Base-by-base conservation (phyloP, 805 yeast genomes). In the Candida pini region DNA sequence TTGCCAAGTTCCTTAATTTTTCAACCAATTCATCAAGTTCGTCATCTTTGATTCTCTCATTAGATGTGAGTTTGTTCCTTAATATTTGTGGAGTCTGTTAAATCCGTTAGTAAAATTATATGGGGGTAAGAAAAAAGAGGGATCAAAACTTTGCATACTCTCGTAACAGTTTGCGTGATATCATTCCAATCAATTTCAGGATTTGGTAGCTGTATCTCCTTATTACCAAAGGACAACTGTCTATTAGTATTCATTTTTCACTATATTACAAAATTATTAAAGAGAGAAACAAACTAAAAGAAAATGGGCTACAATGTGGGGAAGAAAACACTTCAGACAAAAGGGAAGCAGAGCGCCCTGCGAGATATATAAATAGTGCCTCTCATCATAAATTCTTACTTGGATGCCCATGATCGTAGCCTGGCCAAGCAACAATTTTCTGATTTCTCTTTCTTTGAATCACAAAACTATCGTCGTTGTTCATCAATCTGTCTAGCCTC, bases 321-420 rank as follows among this genome's bases (percentile, higher is more conserved):
- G 14, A 6, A 13, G 8, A 5, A 13, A 26, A 19, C 20, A 22
- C 18, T 3, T 21, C 13, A 30, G n/a, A n/a, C n/a, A n/a, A n/a
- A n/a, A n/a, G n/a, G n/a, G n/a, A n/a, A n/a, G n/a, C n/a, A n/a
- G n/a, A n/a, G n/a, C n/a, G n/a, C n/a, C n/a, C n/a, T n/a, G n/a
- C n/a, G n/a, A n/a, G n/a, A n/a, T n/a, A n/a, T n/a, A n/a, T n/a
- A n/a, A n/a, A n/a, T n/a, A n/a, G n/a, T n/a, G n/a, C n/a, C n/a
- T n/a, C n/a, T n/a, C n/a, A n/a, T n/a, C 21, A 13, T 21, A 22
- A 19, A 18, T 36, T 40, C 31, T 44, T 46, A 29, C 53, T 51
- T 2, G 83, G 82, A 51, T 78, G 85, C 0, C 81, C 81, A 45
- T 76, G 83, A 44, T 78, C 70, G 10, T 75, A 67, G 0, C 84